phyloP scores from a whole-genome alignment of 768 basidiomycete genomes.

The Fomitopsis serialis region DNA sequence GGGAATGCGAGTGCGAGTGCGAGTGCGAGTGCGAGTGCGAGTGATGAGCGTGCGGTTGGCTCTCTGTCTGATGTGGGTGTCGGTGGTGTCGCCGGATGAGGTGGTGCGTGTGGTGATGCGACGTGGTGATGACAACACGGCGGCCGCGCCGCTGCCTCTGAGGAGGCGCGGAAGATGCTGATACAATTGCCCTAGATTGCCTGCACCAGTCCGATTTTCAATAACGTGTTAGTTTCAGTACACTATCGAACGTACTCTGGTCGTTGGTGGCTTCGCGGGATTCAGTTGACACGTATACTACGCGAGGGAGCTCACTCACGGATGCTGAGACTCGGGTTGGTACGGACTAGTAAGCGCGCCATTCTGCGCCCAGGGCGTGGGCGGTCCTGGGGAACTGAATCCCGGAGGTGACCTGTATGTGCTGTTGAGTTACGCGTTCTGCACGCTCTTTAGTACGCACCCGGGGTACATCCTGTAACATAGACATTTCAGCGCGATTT shows the following conservation, averaged over 20 bases:
- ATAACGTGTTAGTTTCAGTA: neutral
- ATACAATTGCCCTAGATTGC: neutral
- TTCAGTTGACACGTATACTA: too few relatives aligned
- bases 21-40: neutral
- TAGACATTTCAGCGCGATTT: neutral
- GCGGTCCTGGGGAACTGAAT: too few relatives aligned
- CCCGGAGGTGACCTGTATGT: too few relatives aligned
- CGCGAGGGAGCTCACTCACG: too few relatives aligned
- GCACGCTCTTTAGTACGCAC: too few relatives aligned
- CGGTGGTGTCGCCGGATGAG: neutral
- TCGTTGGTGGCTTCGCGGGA: too few relatives aligned
- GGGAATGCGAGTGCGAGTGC: neutral
- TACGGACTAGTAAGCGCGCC: too few relatives aligned
- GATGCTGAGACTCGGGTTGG: too few relatives aligned
- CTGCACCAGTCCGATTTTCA: neutral
- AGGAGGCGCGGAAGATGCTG: neutral
- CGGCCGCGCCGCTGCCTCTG: neutral
- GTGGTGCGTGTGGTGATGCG: neutral
- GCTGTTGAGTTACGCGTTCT: too few relatives aligned
- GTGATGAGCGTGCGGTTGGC: neutral
- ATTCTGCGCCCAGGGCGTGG: too few relatives aligned
- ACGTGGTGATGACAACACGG: neutral
- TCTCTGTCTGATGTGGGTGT: neutral
- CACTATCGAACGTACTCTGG: too few relatives aligned
- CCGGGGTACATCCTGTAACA: neutral